phyloP scores from a whole-genome alignment of 306 rosid genomes.

The Aeschynomene evenia region DNA sequence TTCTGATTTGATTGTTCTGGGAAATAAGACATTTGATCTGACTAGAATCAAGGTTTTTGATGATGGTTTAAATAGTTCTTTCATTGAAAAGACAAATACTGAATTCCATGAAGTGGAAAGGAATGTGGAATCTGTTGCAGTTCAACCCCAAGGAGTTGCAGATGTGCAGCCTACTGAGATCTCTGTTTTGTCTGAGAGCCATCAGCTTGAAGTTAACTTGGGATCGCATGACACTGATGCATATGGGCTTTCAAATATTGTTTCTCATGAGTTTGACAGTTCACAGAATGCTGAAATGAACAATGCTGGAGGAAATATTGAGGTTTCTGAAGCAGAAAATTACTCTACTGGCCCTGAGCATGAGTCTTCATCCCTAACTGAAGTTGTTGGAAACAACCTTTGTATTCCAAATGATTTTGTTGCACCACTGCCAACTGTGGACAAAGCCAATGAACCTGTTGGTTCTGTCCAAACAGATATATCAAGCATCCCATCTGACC shows the following conservation, averaged over 20 bases:
- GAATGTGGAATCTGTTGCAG: constrained; percentile 34
- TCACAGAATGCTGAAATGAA: constrained; percentile 51
- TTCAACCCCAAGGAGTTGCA: constrained; percentile 41
- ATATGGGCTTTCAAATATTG: constrained; percentile 26
- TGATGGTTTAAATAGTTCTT: constrained; percentile 39
- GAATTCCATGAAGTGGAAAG: constrained; percentile 41
- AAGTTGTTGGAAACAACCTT: constrained; percentile 38
- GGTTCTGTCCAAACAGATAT: constrained; percentile 45
- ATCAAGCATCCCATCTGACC: constrained; percentile 42
- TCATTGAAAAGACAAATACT: constrained; percentile 43
- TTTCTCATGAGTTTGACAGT: constrained; percentile 22
- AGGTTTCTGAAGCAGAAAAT: constrained; percentile 44
- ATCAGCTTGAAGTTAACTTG: constrained; percentile 40
- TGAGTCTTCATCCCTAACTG: constrained; percentile 38
- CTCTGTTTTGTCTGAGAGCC: constrained; percentile 36
- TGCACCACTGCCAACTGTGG: constrained; percentile 33
- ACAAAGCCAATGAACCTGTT: constrained; percentile 45
- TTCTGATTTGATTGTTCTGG: constrained; percentile 57
- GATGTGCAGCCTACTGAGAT: constrained; percentile 46
- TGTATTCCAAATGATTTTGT: constrained; percentile 31
- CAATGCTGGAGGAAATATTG: constrained; percentile 38
- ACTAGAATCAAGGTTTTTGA: constrained; percentile 55
- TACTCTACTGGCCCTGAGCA: constrained; percentile 39
- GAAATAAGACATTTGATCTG: constrained; percentile 53
- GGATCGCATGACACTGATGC: constrained; percentile 44